These are phyloP conservation scores for Aureobasidium melanogenum DNA, from an alignment of 2,329 filamentous ascomycete species.

Conservation along the genomic window DNA sequence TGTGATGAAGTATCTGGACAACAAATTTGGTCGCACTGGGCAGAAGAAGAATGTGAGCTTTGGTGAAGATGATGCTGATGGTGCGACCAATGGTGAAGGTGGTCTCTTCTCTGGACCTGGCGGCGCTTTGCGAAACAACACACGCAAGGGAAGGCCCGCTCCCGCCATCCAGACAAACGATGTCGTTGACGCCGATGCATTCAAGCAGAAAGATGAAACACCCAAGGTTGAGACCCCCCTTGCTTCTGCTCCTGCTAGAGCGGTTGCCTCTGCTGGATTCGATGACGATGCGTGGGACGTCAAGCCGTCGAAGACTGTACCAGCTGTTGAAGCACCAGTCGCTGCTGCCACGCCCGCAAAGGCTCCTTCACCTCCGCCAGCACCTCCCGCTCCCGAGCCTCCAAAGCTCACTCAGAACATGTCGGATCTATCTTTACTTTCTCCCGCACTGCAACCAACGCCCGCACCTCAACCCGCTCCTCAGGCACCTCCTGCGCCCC, in stretches of 20 bases:
- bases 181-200: conserved; percentile 77
- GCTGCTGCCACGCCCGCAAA: conserved; percentile 26
- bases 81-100: conserved; percentile 35
- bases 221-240: conserved; percentile 43
- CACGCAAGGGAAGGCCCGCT: conserved; percentile 79
- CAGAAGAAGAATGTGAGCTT: conserved; percentile 29
- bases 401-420: conserved; percentile 60
- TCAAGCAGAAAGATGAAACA: conserved; percentile 51
- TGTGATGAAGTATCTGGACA: conserved; percentile 82
- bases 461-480: conserved; percentile 37
- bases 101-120: conserved; percentile 89
- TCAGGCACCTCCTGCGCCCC: conserved; percentile 28
- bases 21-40: conserved; percentile 59
- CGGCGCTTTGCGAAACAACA: conserved; percentile 89
- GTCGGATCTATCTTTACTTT: conserved; percentile 57
- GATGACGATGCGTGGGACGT: conserved; percentile 98
- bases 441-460: conserved; percentile 50
- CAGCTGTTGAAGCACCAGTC: conserved; percentile 25
- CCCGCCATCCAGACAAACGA: conserved; percentile 81
- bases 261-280: conserved; percentile 56
- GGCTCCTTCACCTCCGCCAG: conserved; percentile 25
- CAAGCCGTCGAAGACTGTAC: conserved; percentile 61
- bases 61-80: conserved; percentile 55
- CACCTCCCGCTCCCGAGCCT: conserved; percentile 32
- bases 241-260: conserved; percentile 37